Evolutionary conservation across 768 basidiomycete species (phyloP).

Genomic region (Lactarius hengduanensis): DNA sequence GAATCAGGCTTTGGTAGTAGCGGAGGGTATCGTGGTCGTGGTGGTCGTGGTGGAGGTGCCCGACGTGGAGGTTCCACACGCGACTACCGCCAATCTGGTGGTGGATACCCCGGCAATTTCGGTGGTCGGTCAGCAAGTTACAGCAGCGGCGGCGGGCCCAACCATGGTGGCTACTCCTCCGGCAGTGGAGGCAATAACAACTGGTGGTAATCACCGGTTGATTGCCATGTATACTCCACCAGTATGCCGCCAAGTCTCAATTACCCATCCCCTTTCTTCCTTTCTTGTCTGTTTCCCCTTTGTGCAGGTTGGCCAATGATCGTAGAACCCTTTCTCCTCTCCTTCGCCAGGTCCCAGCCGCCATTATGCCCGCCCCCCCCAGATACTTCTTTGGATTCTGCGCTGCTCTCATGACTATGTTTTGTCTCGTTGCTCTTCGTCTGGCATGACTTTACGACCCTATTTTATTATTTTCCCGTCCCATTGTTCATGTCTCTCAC

Average conservation of each 20-base stretch:
- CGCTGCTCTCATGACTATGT: slow-evolving; percentile 62
- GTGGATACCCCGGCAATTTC: slow-evolving; percentile 32
- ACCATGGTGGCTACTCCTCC: slow-evolving; percentile 31
- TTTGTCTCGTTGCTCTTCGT: slow-evolving; percentile 56
- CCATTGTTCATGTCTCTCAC: slow-evolving; percentile 41
- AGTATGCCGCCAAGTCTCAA: slow-evolving; percentile 1
- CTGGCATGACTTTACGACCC: slow-evolving; percentile 35
- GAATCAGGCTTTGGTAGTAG: slow-evolving; percentile 73
- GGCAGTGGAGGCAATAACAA: slow-evolving; percentile 34
- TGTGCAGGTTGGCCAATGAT: slow-evolving; percentile 6
- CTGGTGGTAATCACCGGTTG: slow-evolving; percentile 49
- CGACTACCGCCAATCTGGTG: slow-evolving; percentile 42
- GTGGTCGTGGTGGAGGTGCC: slow-evolving; percentile 52
- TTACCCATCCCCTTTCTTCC: slow-evolving; percentile 9
- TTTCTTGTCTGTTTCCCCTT: slow-evolving; percentile 17
- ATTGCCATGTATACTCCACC: background rate
- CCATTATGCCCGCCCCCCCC: slow-evolving; percentile 18
- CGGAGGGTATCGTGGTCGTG: slow-evolving; percentile 47
- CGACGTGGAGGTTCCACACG: slow-evolving; percentile 58
- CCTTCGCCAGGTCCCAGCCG: slow-evolving; percentile 4
- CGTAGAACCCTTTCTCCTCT: slow-evolving; percentile 9
- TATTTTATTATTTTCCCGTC: slow-evolving; percentile 30
- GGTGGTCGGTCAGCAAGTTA: slow-evolving; percentile 36
- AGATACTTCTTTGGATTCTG: slow-evolving; percentile 39
- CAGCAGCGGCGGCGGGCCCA: slow-evolving; percentile 35